Conservation (phyloP, 164 flowering plant genomes). For the Stephania yunnanensis region DNA sequence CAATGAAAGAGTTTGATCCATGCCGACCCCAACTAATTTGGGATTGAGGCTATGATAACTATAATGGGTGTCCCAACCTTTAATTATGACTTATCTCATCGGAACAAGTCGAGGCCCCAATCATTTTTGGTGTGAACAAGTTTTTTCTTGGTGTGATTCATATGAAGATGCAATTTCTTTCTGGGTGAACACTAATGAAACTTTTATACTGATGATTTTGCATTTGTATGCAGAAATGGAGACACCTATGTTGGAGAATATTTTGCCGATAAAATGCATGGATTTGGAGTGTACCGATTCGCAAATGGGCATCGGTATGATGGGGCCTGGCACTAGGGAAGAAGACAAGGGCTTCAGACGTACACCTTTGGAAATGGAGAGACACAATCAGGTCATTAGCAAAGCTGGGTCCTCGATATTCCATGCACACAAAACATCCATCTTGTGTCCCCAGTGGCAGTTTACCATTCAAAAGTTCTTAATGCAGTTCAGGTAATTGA, state of each 20-base stretch:
- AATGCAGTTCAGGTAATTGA: constrained; percentile 67
- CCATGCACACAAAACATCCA: constrained; percentile 41
- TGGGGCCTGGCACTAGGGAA: constrained; percentile 93
- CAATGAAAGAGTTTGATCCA: too few relatives aligned
- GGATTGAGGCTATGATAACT: too few relatives aligned
- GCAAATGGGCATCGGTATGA: constrained; percentile 87
- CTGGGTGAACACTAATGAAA: neutral
- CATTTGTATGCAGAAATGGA: constrained; percentile 57
- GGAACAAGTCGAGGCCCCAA: too few relatives aligned
- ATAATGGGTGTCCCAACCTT: too few relatives aligned
- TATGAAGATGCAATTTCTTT: neutral
- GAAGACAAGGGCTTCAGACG: constrained; percentile 78
- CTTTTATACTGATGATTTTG: neutral
- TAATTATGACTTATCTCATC: too few relatives aligned
- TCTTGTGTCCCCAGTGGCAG: constrained; percentile 57
- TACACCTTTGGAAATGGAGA: constrained; percentile 82
- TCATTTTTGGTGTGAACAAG: neutral
- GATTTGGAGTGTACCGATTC: constrained; percentile 84
- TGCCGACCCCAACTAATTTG: too few relatives aligned
- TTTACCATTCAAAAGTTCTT: constrained; percentile 54
- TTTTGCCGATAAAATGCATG: constrained; percentile 97
- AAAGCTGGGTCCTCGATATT: constrained; percentile 64
- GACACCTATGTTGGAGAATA: constrained; percentile 92
- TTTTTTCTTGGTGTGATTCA: neutral
- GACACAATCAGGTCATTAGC: constrained; percentile 82